A percentile compares a stretch with the other conserved stretches of the same genome.
Conservation (phyloP, 1,139 yeast species). For the Hansenula sp. region DNA sequence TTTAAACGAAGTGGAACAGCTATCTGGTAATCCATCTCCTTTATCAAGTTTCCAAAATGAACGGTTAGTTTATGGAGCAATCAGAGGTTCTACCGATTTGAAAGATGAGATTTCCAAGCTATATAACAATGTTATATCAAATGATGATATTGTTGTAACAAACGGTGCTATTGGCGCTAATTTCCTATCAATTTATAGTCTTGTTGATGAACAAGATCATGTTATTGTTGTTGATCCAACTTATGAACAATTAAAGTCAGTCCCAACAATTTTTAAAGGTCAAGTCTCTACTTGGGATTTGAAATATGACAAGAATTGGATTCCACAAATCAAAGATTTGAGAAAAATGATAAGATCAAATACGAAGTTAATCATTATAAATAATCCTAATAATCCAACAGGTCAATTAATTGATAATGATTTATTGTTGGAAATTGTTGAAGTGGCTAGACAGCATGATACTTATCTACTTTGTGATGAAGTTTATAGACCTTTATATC, state of each 20-base stretch:
- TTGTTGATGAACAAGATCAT: conserved; percentile 46
- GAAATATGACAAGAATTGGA: conserved; percentile 31
- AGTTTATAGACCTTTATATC: conserved; percentile 53
- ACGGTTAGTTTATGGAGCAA: conserved; percentile 45
- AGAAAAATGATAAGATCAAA: conserved; percentile 27
- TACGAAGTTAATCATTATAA: conserved; percentile 45
- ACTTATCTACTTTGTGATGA: conserved; percentile 47
- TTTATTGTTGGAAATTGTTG: conserved; percentile 33
- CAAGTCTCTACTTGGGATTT: conserved; percentile 36
- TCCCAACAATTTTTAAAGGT: conserved; percentile 47
- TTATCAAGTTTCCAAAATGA: conserved; percentile 20
- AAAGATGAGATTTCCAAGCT: conserved; percentile 33
- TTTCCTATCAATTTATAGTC: conserved; percentile 42
- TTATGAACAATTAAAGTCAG: conserved; percentile 49
- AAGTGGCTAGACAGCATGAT: conserved; percentile 33
- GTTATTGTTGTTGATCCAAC: conserved; percentile 49
- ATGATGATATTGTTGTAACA: conserved; percentile 38
- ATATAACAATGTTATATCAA: conserved; percentile 29
- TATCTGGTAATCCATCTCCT: conserved; percentile 21
- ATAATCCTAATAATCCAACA: conserved; percentile 55
- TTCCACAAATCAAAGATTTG: conserved; percentile 36
- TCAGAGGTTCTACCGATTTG: conserved; percentile 41
- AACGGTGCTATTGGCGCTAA: conserved; percentile 62
- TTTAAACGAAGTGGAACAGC: conserved; percentile 33
- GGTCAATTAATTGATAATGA: conserved; percentile 42